Evolutionary conservation across 768 basidiomycete species (phyloP).

Genomic region (Boletus coccyginus): DNA sequence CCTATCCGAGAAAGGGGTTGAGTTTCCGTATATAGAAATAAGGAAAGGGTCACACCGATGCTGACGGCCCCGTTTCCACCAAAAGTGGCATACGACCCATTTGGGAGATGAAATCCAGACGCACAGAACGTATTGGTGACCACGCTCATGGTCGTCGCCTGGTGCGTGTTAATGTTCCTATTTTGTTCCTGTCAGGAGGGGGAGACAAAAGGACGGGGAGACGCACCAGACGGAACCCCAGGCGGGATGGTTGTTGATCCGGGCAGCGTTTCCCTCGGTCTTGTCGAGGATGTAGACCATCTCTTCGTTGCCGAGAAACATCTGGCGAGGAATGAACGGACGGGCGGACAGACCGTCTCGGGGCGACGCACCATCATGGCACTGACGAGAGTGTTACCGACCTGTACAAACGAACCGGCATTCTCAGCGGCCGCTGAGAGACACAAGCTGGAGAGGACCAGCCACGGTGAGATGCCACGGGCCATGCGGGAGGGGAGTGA

Average conservation of each 20-base stretch:
- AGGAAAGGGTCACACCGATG: slow-evolving; percentile 31
- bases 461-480: background rate
- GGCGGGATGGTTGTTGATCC: slow-evolving; percentile 67
- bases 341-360: too few species aligned
- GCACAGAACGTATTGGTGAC: slow-evolving; percentile 74
- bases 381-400: slow-evolving; percentile 39
- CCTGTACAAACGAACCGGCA: slow-evolving; percentile 18
- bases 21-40: slow-evolving; percentile 20
- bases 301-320: slow-evolving; percentile 75
- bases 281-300: slow-evolving; percentile 92
- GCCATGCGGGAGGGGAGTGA: background rate
- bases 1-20: slow-evolving; percentile 32
- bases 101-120: slow-evolving; percentile 77
- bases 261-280: slow-evolving; percentile 68
- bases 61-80: slow-evolving; percentile 73
- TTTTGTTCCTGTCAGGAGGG: background rate
- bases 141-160: slow-evolving; percentile 35
- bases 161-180: slow-evolving; percentile 20
- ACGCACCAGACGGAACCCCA: slow-evolving; percentile 66
- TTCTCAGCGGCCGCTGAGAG: slow-evolving; percentile 10
- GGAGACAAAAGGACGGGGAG: background rate
- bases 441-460: slow-evolving; percentile 3
- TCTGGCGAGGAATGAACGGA: slow-evolving; percentile 36
- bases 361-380: slow-evolving; percentile 44
- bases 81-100: slow-evolving; percentile 69